Percentiles rank a stretch among this genome's conserved stretches.
These are phyloP conservation scores for Schwanniomyces pseudopolymorphus DNA, from an alignment of 805 yeast genomes.

Conservation along the genomic window DNA sequence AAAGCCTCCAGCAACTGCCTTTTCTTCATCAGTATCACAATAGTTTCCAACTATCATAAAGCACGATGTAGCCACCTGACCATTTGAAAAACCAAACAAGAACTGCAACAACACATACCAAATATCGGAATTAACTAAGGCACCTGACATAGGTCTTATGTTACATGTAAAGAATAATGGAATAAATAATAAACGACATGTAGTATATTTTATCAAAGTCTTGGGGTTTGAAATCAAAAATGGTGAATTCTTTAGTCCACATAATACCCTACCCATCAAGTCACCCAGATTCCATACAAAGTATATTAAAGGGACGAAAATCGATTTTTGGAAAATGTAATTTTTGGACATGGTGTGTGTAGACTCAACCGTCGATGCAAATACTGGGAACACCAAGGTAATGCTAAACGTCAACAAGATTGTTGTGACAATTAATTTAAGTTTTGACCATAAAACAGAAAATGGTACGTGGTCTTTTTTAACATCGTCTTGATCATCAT, in stretches of 20 bases:
- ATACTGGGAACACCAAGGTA: conserved; percentile 84
- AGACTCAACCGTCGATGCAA: conserved; percentile 71
- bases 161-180: conserved; percentile 76
- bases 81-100: conserved; percentile 82
- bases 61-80: conserved; percentile 76
- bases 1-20: conserved; percentile 93
- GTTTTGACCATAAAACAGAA: conserved; percentile 54
- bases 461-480: conserved; percentile 56
- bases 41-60: conserved; percentile 72
- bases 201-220: conserved; percentile 52
- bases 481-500: conserved; percentile 10
- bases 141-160: conserved; percentile 43
- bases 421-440: conserved; percentile 62
- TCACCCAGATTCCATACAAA: conserved; percentile 91
- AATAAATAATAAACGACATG: conserved; percentile 56
- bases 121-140: conserved; percentile 54
- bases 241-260: conserved; percentile 50
- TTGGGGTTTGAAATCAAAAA: conserved; percentile 41
- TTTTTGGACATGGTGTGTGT: conserved; percentile 28
- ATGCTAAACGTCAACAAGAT: conserved; percentile 73
- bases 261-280: conserved; percentile 67
- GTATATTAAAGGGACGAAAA: conserved; percentile 72
- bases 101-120: conserved; percentile 72
- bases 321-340: conserved; percentile 45
- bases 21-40: conserved; percentile 62